A percentile compares a stretch with the other conserved stretches of the same genome.
Evolutionary conservation across 164 flowering plant genomes (phyloP).

Genomic region (Liriodendron chinense): DNA sequence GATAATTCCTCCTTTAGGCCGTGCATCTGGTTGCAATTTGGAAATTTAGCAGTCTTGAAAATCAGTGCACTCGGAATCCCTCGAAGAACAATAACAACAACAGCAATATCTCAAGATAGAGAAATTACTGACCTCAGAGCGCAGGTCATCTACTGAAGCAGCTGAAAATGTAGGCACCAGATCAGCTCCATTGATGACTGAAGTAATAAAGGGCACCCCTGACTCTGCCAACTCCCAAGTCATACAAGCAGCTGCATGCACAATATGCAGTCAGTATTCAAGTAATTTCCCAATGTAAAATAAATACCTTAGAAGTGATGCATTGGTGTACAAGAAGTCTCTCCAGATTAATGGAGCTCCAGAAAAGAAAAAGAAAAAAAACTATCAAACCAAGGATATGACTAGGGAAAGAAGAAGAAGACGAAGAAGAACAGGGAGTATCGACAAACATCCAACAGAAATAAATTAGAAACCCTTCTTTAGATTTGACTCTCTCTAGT

Average conservation of each 20-base stretch:
- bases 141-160: conserved; percentile 95
- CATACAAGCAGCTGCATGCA: conserved; percentile 89
- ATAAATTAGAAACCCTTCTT: too few relatives aligned
- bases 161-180: conserved; percentile 95
- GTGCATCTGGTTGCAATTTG: too few relatives aligned
- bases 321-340: not conserved
- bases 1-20: too few relatives aligned
- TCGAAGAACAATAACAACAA: not conserved
- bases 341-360: not conserved
- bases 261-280: conserved; percentile 12
- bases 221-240: conserved; percentile 98
- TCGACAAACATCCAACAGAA: too few relatives aligned
- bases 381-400: too few relatives aligned
- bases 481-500: too few relatives aligned
- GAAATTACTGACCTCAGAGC: conserved; percentile 64
- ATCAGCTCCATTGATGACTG: conserved; percentile 96
- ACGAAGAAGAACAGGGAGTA: too few relatives aligned
- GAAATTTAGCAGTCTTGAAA: too few relatives aligned
- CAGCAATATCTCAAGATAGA: not conserved
- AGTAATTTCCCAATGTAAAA: not conserved
- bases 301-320: not conserved
- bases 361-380: too few relatives aligned
- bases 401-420: too few relatives aligned
- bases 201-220: conserved; percentile 64
- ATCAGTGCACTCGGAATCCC: not conserved